phyloP scores from a whole-genome alignment of 2,329 filamentous ascomycete genomes.

The Pseudogymnoascus sp. region DNA sequence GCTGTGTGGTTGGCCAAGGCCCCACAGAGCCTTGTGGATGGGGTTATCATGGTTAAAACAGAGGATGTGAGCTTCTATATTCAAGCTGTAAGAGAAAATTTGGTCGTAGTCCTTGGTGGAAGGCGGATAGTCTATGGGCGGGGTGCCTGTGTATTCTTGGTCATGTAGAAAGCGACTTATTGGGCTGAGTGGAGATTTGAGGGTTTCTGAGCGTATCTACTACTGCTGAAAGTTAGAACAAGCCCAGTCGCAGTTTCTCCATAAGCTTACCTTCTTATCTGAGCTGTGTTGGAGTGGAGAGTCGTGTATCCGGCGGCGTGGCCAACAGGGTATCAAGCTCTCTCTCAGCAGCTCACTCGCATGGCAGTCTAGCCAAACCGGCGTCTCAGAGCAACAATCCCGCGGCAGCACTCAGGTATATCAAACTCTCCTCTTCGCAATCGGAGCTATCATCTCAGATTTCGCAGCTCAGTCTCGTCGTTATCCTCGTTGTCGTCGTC shows the following conservation, averaged over 20 bases:
- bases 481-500: not conserved
- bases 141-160: not conserved
- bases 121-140: not conserved
- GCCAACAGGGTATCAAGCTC: not conserved
- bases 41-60: slow-evolving; percentile 1
- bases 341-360: not conserved
- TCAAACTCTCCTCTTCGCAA: not conserved
- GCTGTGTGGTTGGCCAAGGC: slow-evolving; percentile 9
- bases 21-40: slow-evolving; percentile 3
- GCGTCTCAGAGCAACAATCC: not conserved
- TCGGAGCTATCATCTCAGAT: slow-evolving; percentile 1
- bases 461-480: not conserved
- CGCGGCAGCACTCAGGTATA: not conserved
- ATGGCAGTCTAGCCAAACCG: not conserved
- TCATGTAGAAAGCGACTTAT: not conserved
- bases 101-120: not conserved
- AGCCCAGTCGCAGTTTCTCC: not conserved
- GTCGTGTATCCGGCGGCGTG: not conserved
- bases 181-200: slow-evolving; percentile 6
- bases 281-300: slow-evolving; percentile 2
- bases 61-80: not conserved
- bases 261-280: not conserved
- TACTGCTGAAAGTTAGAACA: not conserved
- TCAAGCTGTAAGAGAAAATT: too few species aligned
- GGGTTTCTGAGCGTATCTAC: not conserved